phyloP scores from a whole-genome alignment of 2,329 filamentous ascomycete genomes.

The Dactylellina parvicollis region DNA sequence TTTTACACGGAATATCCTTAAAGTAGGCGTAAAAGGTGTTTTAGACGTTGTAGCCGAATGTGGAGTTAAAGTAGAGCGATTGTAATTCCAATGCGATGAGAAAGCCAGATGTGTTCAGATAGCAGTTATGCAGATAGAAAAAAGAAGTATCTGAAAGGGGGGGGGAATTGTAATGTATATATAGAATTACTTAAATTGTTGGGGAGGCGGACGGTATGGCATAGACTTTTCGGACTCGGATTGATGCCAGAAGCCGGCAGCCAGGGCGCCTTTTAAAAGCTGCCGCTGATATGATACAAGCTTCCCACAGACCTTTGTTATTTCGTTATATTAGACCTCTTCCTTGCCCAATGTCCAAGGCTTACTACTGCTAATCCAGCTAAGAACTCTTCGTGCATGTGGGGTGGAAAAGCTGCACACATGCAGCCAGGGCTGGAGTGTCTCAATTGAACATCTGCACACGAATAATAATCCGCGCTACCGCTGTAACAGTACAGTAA shows the following conservation, averaged over 20 bases:
- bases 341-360: constrained; percentile 36
- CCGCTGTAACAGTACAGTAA: constrained; percentile 41
- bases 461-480: constrained; percentile 48
- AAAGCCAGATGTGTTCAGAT: not conserved
- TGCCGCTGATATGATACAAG: constrained; percentile 29
- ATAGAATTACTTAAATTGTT: constrained; percentile 13
- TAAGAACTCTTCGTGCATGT: constrained; percentile 26
- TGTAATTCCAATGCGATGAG: constrained; percentile 25
- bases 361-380: constrained; percentile 29
- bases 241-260: constrained; percentile 44
- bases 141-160: constrained; percentile 23
- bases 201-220: constrained; percentile 21
- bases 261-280: constrained; percentile 47
- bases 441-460: constrained; percentile 40
- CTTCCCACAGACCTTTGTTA: constrained; percentile 23
- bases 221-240: constrained; percentile 51
- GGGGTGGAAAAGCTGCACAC: constrained; percentile 46
- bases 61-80: too few relatives aligned
- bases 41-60: too few relatives aligned
- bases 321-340: constrained; percentile 40
- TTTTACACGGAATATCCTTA: too few relatives aligned
- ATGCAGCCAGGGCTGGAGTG: constrained; percentile 49
- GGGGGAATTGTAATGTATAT: constrained; percentile 23
- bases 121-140: constrained; percentile 11
- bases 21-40: too few relatives aligned